Conservation (phyloP, 352 stramenopile genomes). For the Globisporangium paddicum region DNA sequence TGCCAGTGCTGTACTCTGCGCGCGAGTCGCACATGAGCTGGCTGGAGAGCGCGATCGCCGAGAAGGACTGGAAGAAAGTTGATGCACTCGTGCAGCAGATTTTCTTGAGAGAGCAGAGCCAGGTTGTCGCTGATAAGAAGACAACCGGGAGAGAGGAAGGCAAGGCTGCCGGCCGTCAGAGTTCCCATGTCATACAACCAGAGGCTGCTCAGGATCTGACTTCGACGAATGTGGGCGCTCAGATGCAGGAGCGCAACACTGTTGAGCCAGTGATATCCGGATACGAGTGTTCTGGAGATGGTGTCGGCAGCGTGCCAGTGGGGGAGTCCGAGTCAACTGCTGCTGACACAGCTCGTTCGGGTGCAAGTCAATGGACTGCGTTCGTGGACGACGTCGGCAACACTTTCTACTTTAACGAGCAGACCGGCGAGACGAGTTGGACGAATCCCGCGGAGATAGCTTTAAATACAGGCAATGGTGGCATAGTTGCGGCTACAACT, state of each 20-base stretch:
- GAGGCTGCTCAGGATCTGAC: neutral
- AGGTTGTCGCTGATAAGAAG: constrained; percentile 23
- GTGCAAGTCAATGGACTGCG: constrained; percentile 18
- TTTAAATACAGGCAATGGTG: neutral
- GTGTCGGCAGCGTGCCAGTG: neutral
- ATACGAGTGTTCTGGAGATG: neutral
- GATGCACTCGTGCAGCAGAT: constrained; percentile 75
- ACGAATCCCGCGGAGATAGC: neutral
- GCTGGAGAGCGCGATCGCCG: constrained; percentile 57
- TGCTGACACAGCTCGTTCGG: neutral
- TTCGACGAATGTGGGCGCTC: neutral
- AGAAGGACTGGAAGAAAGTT: constrained; percentile 60
- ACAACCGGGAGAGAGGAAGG: neutral
- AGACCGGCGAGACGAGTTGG: constrained; percentile 35
- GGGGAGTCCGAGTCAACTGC: neutral
- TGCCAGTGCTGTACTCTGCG: constrained; percentile 41
- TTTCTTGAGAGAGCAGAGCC: constrained; percentile 52
- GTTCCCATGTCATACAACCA: no score
- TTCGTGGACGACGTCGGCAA: constrained; percentile 25
- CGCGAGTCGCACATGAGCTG: constrained; percentile 62
- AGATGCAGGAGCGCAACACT: neutral
- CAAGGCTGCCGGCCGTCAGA: neutral
- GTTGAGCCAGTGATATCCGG: neutral
- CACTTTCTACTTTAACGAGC: constrained; percentile 37
- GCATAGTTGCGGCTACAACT: neutral